A percentile compares a stretch with the other conserved stretches of the same genome.
Conservation (phyloP, 441 rosid species). For the Croton setiger region DNA sequence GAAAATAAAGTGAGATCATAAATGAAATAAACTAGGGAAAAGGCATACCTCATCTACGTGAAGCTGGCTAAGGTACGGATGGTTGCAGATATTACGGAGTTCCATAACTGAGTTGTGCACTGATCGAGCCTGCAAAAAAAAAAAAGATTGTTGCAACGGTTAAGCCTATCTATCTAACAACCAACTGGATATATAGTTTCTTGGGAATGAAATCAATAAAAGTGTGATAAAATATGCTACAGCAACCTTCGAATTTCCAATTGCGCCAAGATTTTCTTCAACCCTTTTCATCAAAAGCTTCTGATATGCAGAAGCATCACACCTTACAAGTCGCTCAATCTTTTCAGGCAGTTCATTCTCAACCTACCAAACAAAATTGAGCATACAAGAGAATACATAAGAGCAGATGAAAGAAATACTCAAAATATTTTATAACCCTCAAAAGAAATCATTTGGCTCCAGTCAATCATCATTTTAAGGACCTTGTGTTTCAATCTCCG, state of each 20-base stretch:
- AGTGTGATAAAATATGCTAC: conserved; percentile 9
- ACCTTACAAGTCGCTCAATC: conserved; percentile 90
- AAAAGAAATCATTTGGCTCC: neutral
- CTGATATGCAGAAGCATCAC: conserved; percentile 97
- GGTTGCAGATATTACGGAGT: conserved; percentile 96
- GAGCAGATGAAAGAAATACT: conserved; percentile 1
- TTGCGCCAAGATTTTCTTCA: conserved; percentile 88
- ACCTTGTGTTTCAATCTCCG: conserved; percentile 97
- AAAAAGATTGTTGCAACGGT: conserved; percentile 19
- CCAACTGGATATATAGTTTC: conserved; percentile 1
- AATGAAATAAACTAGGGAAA: conserved; percentile 21
- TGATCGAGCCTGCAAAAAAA: conserved; percentile 62
- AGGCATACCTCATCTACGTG: conserved; percentile 81
- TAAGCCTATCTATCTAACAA: conserved; percentile 13
- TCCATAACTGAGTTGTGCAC: conserved; percentile 98
- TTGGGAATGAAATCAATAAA: conserved; percentile 7
- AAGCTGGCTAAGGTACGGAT: conserved; percentile 96
- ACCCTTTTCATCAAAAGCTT: conserved; percentile 95
- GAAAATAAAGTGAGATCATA: neutral
- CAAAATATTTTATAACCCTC: neutral
- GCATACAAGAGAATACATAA: conserved; percentile 13
- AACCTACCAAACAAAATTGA: conserved; percentile 48
- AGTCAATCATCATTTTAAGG: conserved; percentile 10
- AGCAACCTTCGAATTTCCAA: conserved; percentile 79
- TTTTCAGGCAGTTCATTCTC: conserved; percentile 93